phyloP scores from a whole-genome alignment of 208 protist genomes.

The Trichomonas gallinae region DNA sequence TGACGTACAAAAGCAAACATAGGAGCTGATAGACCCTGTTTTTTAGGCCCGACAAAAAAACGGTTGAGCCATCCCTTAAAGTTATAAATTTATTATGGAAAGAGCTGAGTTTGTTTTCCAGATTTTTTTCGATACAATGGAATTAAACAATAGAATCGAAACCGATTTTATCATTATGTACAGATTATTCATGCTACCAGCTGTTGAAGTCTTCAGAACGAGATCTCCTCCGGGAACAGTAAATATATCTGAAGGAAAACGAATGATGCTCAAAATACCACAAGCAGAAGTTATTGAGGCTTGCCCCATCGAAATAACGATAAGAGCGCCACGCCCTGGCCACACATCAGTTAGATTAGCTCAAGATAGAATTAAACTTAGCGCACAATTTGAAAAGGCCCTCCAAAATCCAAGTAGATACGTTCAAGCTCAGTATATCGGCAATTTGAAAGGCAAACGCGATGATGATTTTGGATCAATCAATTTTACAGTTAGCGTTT shows the following conservation, averaged over 20 bases:
- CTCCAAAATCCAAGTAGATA: background rate
- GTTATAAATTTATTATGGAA: background rate
- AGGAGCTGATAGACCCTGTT: no score
- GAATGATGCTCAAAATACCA: background rate
- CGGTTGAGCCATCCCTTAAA: no score
- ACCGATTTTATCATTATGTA: background rate
- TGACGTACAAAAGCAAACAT: no score
- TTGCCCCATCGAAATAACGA: background rate
- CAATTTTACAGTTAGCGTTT: background rate
- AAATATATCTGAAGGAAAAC: background rate
- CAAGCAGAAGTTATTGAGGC: background rate
- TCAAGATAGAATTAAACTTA: background rate
- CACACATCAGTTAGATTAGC: background rate
- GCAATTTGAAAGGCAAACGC: background rate
- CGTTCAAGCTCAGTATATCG: background rate
- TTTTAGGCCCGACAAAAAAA: no score
- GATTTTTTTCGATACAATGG: background rate
- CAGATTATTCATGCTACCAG: background rate
- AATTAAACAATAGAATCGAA: background rate
- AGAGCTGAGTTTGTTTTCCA: slow-evolving; percentile 15
- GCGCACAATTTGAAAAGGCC: background rate
- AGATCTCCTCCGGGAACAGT: background rate
- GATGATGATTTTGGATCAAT: background rate
- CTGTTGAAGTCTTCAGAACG: background rate
- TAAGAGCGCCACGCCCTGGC: background rate